A percentile compares a stretch with the other conserved stretches of the same genome.
Evolutionary conservation across 2,329 filamentous ascomycete genomes (phyloP).

Genomic region (Epichloe festucae): DNA sequence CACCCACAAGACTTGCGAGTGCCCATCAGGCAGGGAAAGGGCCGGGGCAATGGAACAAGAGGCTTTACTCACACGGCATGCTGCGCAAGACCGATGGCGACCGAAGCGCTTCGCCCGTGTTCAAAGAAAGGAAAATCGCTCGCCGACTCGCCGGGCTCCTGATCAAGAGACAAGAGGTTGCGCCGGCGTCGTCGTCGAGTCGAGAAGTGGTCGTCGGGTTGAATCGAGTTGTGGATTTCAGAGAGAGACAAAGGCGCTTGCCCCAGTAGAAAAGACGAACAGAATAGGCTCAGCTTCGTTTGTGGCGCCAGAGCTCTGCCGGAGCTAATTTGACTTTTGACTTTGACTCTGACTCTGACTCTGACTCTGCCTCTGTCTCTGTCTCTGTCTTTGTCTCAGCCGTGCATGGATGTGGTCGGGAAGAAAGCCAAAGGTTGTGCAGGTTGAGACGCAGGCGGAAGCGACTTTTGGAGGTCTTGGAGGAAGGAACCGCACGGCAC

Average conservation of each 20-base stretch:
- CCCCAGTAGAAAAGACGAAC: background rate
- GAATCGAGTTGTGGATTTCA: conserved; percentile 4
- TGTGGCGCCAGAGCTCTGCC: background rate
- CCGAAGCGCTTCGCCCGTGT: conserved; percentile 10
- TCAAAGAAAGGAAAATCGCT: conserved; percentile 1
- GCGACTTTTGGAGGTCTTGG: background rate
- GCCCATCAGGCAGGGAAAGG: conserved; percentile 4
- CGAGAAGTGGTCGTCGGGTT: background rate
- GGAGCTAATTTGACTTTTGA: background rate
- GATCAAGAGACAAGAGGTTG: conserved; percentile 7
- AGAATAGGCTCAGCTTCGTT: background rate
- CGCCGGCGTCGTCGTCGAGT: conserved; percentile 2
- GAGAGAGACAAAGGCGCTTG: background rate
- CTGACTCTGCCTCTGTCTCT: too few relatives aligned
- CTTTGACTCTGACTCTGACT: too few relatives aligned
- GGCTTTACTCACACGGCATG: conserved; percentile 25
- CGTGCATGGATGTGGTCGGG: background rate
- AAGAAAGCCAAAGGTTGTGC: too few relatives aligned
- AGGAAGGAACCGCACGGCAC: background rate
- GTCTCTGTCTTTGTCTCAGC: background rate
- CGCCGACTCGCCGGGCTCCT: conserved; percentile 6
- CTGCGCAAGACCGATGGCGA: conserved; percentile 16
- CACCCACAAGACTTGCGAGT: background rate
- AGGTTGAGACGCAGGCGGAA: too few relatives aligned
- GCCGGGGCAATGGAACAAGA: background rate